Conservation (phyloP, 2,329 filamentous ascomycete genomes). For the Dactylellina parvicollis region DNA sequence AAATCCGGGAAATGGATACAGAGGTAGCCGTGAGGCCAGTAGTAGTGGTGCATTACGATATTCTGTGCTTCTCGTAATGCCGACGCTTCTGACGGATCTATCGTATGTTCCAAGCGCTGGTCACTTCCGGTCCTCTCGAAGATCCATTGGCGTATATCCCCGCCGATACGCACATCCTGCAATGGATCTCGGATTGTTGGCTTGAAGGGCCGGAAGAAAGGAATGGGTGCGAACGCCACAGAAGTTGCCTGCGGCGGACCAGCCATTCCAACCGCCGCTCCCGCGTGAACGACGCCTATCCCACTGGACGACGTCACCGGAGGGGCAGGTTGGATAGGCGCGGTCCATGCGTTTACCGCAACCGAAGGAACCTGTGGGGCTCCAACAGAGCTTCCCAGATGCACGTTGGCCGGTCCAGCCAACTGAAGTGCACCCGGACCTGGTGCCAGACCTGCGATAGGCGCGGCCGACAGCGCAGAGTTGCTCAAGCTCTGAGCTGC, state of each 20-base stretch:
- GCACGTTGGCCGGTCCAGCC: no score
- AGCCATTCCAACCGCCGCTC: not conserved
- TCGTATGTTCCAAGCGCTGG: slow-evolving; percentile 34
- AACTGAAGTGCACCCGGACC: not conserved
- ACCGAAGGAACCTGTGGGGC: slow-evolving; percentile 1
- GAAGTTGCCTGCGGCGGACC: not conserved
- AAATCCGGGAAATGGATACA: slow-evolving; percentile 30
- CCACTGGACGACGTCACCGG: slow-evolving; percentile 1
- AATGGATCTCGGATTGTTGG: slow-evolving; percentile 8
- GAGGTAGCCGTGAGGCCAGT: slow-evolving; percentile 37
- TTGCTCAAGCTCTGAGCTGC: not conserved
- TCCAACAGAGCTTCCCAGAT: slow-evolving; percentile 19
- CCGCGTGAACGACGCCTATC: slow-evolving; percentile 23
- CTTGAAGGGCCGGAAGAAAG: not conserved
- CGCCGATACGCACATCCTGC: not conserved
- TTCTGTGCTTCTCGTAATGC: slow-evolving; percentile 35
- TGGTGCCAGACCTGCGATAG: not conserved
- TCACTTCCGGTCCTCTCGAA: slow-evolving; percentile 15
- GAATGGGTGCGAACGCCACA: slow-evolving; percentile 20
- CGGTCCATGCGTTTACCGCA: not conserved
- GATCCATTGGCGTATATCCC: slow-evolving; percentile 20
- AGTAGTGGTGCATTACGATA: slow-evolving; percentile 41
- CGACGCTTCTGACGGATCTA: slow-evolving; percentile 26
- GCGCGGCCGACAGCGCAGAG: slow-evolving; percentile 5
- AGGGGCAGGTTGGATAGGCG: slow-evolving; percentile 1